Base-by-base conservation (phyloP, 106 monocot genomes). In the Allium fistulosum region DNA sequence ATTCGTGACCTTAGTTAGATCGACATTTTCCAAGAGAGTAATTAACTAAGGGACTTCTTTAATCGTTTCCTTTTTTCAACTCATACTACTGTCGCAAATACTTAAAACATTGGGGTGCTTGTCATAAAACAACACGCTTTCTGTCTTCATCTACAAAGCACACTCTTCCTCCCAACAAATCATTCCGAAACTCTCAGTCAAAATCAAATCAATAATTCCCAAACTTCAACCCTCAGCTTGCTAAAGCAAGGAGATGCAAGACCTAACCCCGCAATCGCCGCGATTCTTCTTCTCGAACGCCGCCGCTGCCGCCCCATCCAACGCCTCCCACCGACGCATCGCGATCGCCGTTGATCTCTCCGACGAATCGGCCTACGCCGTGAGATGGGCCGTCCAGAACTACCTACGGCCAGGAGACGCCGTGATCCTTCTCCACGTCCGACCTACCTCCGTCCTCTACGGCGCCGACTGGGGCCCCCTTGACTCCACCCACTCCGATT, bases 311-410 rank as follows among this genome's bases (percentile, higher is more conserved):
- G 51, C 11, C 66, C 63, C 68, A 18, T 51, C 67, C 50, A 14
- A 17, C 11, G 68, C 70, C 12, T 56, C 82, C 17, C 81, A 82
- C 61, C 78, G 86, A 14, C 86, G 86, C 68, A 79, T 86, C 60
- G 84, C 70, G 18, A 84, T 84, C 53, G 84, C 84, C 26, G 84
- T 84, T 49, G 84, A 84, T 61, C 80, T 84, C 49, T 76, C 73
- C 66, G 80, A 84, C 69, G 84, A 84, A 70, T 72, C 72, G 56
- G 80, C 84, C 49, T 74, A 80, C 70, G 84, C 80, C 52, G 84
- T 84, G n/a, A 73, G 68, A 52, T 86, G 86, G 86, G 79, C 86
- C 22, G 81, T 86, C 27, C 81, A 76, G 76, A 75, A 86, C 81
- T 82, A 86, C 67, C 86, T 86, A 72, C 81, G 86, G 12, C 81